Base-by-base conservation (phyloP, 768 basidiomycete genomes). In the Dacryopinax spathularia region DNA sequence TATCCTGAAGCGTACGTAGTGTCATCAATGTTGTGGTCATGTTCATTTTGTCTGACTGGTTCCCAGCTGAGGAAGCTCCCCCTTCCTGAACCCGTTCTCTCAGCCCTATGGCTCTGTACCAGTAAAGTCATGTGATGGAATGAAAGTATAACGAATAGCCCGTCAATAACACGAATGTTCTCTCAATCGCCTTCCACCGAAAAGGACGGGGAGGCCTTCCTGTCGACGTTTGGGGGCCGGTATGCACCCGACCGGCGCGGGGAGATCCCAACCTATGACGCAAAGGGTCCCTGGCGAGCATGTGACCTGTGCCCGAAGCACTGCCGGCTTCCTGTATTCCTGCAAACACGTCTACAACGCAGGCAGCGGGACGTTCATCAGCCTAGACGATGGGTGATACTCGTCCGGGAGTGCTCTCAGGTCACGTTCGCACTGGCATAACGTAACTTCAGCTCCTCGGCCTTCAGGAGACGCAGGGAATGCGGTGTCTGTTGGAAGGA, bases 1-100 rank as follows among this genome's bases (percentile, higher is more conserved):
- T 10, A 87, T 88, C 68, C 74, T 88, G 60, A 72, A 73, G 62
- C 68, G 80, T 79, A 62, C 70, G 75, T 70, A n/a, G n/a, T n/a
- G n/a, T n/a, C n/a, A 25, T 33, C 10, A 18, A 12, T n/a, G n/a
- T 0, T 29, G 13, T 1, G 20, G 18, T 62, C 13, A 18, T 18
- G 4, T 22, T 4, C 7, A 22, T 25, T 62, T 13, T 56, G 5
- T 12, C 64, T 37, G 9, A 29, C 31, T 12, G 13, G 13, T 7
- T 33, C 33, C 22, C 27, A 20, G 25, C 22, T 35, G 36, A 27
- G 29, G 43, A 56, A 33, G 56, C 33, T 18, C 56, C n/a, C n/a
- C 34, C 33, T 33, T 43, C 56, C 25, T 56, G 43, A 56, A 29
- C 13, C 15, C 15, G 48, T 5, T 15, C 48, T 56, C 48, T 3